phyloP scores from a whole-genome alignment of 129 eudicot species.

The Flaveria robusta region DNA sequence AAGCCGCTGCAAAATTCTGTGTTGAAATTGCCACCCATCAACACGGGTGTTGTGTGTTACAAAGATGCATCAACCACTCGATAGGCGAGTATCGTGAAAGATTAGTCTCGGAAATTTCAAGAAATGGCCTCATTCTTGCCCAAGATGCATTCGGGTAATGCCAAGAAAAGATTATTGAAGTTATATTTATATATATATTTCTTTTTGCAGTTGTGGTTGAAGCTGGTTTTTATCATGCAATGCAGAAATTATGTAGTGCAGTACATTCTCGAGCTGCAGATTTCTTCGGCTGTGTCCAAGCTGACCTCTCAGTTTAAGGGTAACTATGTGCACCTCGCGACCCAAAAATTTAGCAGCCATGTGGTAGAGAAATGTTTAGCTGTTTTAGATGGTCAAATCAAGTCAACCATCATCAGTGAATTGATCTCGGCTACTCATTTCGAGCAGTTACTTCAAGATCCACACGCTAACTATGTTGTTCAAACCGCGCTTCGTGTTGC shows the following conservation, averaged over 20 bases:
- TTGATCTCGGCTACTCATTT: slow-evolving; percentile 61
- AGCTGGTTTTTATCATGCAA: slow-evolving; percentile 5
- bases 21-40: slow-evolving; percentile 87
- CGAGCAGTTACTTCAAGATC: slow-evolving; percentile 85
- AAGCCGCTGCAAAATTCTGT: slow-evolving; percentile 73
- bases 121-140: slow-evolving; percentile 68
- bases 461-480: slow-evolving; percentile 82
- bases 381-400: slow-evolving; percentile 42
- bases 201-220: background rate
- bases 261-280: slow-evolving; percentile 64
- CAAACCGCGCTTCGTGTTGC: slow-evolving; percentile 71
- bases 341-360: slow-evolving; percentile 79
- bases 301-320: slow-evolving; percentile 59
- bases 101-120: slow-evolving; percentile 57
- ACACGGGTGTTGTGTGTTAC: slow-evolving; percentile 88
- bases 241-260: slow-evolving; percentile 86
- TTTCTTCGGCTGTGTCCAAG: slow-evolving; percentile 53
- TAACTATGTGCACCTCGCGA: slow-evolving; percentile 62
- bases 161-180: background rate
- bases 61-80: slow-evolving; percentile 77
- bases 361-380: slow-evolving; percentile 78
- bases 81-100: slow-evolving; percentile 54
- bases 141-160: slow-evolving; percentile 88
- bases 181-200: background rate
- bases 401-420: slow-evolving; percentile 63